A percentile compares a stretch with the other conserved stretches of the same genome.
These are phyloP conservation scores for Endocladia muricata DNA, from an alignment of 31 red algal species.

Conservation along the genomic window DNA sequence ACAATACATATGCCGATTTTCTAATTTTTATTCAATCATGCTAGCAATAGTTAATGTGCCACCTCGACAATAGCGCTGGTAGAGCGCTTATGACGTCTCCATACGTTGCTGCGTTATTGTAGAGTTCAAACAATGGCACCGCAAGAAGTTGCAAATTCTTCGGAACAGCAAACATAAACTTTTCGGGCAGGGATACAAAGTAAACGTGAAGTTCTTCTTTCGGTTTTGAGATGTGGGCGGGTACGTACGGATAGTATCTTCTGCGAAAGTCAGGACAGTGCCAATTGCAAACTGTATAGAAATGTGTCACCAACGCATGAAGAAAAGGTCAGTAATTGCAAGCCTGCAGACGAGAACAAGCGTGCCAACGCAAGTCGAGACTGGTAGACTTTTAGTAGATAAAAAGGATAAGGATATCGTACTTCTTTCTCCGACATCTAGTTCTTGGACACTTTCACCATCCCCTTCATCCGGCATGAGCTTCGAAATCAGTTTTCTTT, in stretches of 20 bases:
- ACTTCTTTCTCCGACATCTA: conserved; percentile 54
- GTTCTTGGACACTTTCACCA: conserved; percentile 13
- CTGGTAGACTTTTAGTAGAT: conserved; percentile 11
- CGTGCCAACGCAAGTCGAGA: not conserved
- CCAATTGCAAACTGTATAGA: conserved; percentile 55
- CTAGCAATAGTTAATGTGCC: conserved; percentile 58
- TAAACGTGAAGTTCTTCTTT: conserved; percentile 76
- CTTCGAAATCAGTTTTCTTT: conserved; percentile 44
- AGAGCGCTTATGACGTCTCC: conserved; percentile 68
- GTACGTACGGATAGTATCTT: conserved; percentile 75
- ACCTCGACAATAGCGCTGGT: conserved; percentile 55
- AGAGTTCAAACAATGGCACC: conserved; percentile 82
- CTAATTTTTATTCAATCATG: not conserved
- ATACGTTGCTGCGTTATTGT: conserved; percentile 63
- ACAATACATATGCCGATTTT: too few species aligned
- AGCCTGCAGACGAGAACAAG: not conserved
- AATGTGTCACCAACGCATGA: not conserved
- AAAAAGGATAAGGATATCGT: conserved; percentile 19
- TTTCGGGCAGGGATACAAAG: conserved; percentile 59
- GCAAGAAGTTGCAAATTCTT: conserved; percentile 73
- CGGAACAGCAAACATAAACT: conserved; percentile 75
- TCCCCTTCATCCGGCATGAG: conserved; percentile 8
- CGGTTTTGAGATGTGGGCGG: conserved; percentile 72
- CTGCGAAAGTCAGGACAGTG: conserved; percentile 68
- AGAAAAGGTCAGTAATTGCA: conserved; percentile 20